Conservation (phyloP, 163 green algal species). For the Chlorella variabilis region DNA sequence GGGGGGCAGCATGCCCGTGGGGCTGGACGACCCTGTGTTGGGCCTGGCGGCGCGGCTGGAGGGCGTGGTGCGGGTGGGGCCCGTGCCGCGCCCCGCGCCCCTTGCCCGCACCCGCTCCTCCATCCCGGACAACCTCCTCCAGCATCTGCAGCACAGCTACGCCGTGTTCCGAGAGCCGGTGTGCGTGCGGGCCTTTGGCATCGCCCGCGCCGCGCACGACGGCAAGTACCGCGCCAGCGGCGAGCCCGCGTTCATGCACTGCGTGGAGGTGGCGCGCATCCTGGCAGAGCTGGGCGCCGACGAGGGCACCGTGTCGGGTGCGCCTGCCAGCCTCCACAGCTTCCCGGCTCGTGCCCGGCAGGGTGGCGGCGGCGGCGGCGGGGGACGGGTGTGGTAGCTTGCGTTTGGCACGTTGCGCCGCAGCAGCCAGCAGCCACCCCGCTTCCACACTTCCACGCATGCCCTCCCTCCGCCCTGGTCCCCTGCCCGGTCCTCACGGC, state of each 20-base stretch:
- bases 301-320: constrained; percentile 72
- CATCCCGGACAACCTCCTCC: constrained; percentile 29
- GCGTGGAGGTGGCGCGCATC: constrained; percentile 71
- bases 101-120: background rate
- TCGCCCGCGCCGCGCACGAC: constrained; percentile 59
- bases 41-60: constrained; percentile 10
- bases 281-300: constrained; percentile 80
- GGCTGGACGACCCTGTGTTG: background rate
- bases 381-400: too few relatives aligned
- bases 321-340: background rate
- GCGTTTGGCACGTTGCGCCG: too few relatives aligned
- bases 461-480: background rate
- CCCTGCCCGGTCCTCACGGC: background rate
- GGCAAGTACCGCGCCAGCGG: constrained; percentile 62
- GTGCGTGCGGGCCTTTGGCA: constrained; percentile 50
- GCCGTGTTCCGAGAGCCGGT: constrained; percentile 44
- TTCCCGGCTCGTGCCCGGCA: too few relatives aligned
- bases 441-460: too few relatives aligned
- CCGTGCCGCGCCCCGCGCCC: background rate
- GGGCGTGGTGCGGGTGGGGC: background rate
- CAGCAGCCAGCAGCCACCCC: too few relatives aligned
- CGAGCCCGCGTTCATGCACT: constrained; percentile 67
- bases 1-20: background rate
- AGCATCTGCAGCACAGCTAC: constrained; percentile 23
- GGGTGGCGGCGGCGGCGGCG: too few relatives aligned